phyloP scores from a whole-genome alignment of 192 early-diverging fungal species.

The Glomus cerebriforme region DNA sequence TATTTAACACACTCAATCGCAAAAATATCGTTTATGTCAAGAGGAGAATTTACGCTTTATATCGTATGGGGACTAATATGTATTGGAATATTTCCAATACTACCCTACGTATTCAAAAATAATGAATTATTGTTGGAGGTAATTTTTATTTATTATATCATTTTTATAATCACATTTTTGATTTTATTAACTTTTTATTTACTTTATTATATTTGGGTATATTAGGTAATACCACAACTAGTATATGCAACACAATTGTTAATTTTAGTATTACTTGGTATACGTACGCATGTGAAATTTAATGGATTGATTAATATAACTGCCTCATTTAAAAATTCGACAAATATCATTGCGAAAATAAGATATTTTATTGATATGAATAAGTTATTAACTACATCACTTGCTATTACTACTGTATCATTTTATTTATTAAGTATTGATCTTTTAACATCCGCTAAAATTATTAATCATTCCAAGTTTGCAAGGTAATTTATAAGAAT shows the following conservation, averaged over 20 bases:
- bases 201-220: not conserved
- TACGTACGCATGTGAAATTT: slow-evolving; percentile 37
- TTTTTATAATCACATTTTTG: not conserved
- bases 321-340: not conserved
- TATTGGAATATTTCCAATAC: slow-evolving; percentile 34
- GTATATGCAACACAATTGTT: slow-evolving; percentile 31
- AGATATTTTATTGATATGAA: slow-evolving; percentile 29
- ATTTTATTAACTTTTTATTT: not conserved
- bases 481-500: too few species aligned
- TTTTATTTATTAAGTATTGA: slow-evolving; percentile 1
- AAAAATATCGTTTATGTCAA: slow-evolving; percentile 36
- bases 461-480: not conserved
- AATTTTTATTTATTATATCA: not conserved
- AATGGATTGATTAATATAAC: slow-evolving; percentile 24
- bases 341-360: slow-evolving; percentile 13
- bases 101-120: slow-evolving; percentile 33
- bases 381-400: not conserved
- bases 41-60: slow-evolving; percentile 37
- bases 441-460: not conserved
- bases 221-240: slow-evolving; percentile 31
- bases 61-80: slow-evolving; percentile 33
- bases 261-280: slow-evolving; percentile 19
- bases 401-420: not conserved
- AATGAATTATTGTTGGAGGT: slow-evolving; percentile 26
- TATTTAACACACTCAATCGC: slow-evolving; percentile 39